Base-by-base conservation (phyloP, 23 red algal genomes). In the Gracilariopsis chorda region DNA sequence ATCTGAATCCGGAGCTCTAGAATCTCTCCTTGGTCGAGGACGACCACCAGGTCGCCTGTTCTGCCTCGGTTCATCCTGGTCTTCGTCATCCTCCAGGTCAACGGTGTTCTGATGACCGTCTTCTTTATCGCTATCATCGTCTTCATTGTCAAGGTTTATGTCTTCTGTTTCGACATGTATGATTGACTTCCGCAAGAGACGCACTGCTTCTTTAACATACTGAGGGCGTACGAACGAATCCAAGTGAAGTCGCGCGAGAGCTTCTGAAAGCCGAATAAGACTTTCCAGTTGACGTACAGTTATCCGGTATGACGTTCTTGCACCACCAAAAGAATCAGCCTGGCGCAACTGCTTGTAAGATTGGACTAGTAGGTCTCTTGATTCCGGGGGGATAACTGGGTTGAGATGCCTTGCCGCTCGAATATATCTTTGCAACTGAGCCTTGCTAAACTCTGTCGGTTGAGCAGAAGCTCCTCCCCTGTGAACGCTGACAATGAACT, bases 221-320 rank as follows among this genome's bases (percentile, higher is more conserved):
- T 90, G 88, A 24, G 97, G 86, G 2, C 88, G 77, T 19, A 99
- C 97, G 32, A 60, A 81, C 11, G 74, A 77, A 88, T 99, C 97
- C 65, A 99, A 58, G 76, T 99, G 97, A 55, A 99, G 62, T 14
- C 97, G 93, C 20, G 97, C 97, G 11, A 99, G 89, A 5, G 97
- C 97, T 61, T 99, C 97, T 34, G 97, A 99, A 35, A 99, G 81
- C 13, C 97, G 93, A 53, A 99, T 96, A 11, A 99, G 85, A 52
- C 85, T 92, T 83, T 99, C 97, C 44, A 99, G 58, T 64, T 99
- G 97, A n/a, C 97, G 93, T 23, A 99, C 97, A 53, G 97, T 99
- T 79, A 99, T 96, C 27, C 93, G 67, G 63, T 99, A 99, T 5
- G 97, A 92, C 44, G 83, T 57, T 12, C 92, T 43, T 7, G 83